Evolutionary conservation across 176 grass and related monocot genomes (phyloP).

Genomic region (Rhipidocladum racemiflorum): DNA sequence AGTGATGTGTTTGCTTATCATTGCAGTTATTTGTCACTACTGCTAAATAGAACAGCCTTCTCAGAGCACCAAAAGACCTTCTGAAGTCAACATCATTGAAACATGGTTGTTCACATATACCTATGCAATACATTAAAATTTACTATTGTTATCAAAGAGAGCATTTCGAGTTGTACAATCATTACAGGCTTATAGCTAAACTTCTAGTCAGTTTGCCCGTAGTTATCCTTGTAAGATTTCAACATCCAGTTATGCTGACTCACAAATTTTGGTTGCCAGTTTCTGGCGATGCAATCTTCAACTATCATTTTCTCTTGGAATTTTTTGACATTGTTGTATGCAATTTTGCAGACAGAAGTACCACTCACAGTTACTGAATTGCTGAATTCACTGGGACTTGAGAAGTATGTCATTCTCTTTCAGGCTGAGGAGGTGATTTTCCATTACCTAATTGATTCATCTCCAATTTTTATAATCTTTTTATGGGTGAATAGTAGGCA

Average conservation of each 20-base stretch:
- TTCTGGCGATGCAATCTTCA: constrained; percentile 8
- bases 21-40: background rate
- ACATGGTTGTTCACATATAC: background rate
- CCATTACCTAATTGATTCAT: background rate
- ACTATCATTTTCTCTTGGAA: background rate
- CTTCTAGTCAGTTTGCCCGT: background rate
- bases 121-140: background rate
- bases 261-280: background rate
- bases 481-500: background rate
- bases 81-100: background rate
- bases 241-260: background rate
- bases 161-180: background rate
- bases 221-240: constrained; percentile 7
- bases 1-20: background rate
- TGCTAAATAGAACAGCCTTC: background rate
- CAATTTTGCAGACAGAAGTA: constrained; percentile 56
- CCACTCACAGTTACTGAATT: constrained; percentile 59
- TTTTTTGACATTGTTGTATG: constrained; percentile 27
- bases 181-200: background rate
- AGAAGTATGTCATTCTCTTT: constrained; percentile 81
- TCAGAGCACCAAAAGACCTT: background rate
- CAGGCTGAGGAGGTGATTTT: constrained; percentile 85
- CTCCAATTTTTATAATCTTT: constrained; percentile 17
- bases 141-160: background rate
- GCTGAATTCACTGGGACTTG: constrained; percentile 67